These are phyloP conservation scores for Candida silvicultrix DNA, from an alignment of 805 yeast species.

Conservation along the genomic window DNA sequence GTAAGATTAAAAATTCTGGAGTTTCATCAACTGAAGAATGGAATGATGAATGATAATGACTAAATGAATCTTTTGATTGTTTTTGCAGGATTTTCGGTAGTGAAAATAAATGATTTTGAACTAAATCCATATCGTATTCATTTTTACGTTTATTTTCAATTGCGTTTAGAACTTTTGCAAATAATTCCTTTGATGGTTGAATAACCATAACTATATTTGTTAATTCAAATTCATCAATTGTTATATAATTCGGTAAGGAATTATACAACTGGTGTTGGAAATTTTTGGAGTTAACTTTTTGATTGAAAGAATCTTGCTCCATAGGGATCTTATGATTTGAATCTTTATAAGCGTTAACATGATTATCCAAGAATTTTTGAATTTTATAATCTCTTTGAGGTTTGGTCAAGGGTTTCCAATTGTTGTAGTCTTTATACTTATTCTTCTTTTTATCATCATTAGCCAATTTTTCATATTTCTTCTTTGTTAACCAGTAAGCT, in stretches of 20 bases:
- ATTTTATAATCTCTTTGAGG: slow-evolving; percentile 14
- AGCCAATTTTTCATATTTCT: slow-evolving; percentile 19
- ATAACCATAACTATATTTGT: slow-evolving; percentile 53
- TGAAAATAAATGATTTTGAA: slow-evolving; percentile 32
- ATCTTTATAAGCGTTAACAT: slow-evolving; percentile 4
- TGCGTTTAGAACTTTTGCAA: slow-evolving; percentile 13
- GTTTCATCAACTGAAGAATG: slow-evolving; percentile 7
- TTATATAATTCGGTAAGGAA: slow-evolving; percentile 29
- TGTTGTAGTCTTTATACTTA: slow-evolving; percentile 16
- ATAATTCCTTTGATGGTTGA: slow-evolving; percentile 35
- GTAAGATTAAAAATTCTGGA: slow-evolving; percentile 33
- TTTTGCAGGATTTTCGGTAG: slow-evolving; percentile 12
- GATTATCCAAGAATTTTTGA: slow-evolving; percentile 1
- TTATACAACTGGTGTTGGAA: slow-evolving; percentile 27
- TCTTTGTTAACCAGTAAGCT: slow-evolving; percentile 32
- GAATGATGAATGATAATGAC: slow-evolving; percentile 2
- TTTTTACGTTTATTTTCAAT: slow-evolving; percentile 20
- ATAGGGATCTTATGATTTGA: not conserved
- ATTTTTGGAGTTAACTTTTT: slow-evolving; percentile 7
- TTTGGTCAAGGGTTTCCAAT: slow-evolving; percentile 17
- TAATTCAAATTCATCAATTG: slow-evolving; percentile 24
- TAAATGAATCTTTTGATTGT: slow-evolving; percentile 3
- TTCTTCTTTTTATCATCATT: slow-evolving; percentile 12
- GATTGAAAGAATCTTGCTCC: not conserved
- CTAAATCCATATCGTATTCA: slow-evolving; percentile 53